Evolutionary conservation across 768 basidiomycete genomes (phyloP), one percentile per base, ranked within the genome.

Genomic region (Tephrocybe rancida): DNA sequence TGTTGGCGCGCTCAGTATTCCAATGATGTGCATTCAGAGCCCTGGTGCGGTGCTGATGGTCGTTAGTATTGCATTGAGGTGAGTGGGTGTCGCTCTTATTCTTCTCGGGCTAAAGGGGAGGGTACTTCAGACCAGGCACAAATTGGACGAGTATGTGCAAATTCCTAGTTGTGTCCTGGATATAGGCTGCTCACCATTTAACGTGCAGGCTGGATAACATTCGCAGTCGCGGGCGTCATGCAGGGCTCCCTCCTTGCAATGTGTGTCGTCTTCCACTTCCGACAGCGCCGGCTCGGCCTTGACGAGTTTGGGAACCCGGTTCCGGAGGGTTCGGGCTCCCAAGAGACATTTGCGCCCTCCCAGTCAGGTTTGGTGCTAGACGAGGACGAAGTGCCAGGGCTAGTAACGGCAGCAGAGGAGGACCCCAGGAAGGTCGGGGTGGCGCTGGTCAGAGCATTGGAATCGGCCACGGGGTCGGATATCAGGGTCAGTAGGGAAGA

Each of bases 21-120:
- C 90, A 1, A 98, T 93, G 85, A 98, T 99, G 96, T 72, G 84
- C 44, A 91, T 99, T 14, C 96, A 98, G 70, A 92, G 85, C 11
- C 95, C 95, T 3, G 95, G 95, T 3, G 88, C 90, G 1, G 73
- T 91, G 3, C 65, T 92, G n/a, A 95, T 98, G 87, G 88, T 92
- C 5, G 57, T 87, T 3, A 90, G 86, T 57, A 90, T 94, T 52
- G 90, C 87, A 6, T 70, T 91, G 22, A 74, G 85, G 82, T 86
- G 52, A 16, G 76, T 61, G 21, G 55, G n/a, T n/a, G n/a, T n/a
- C n/a, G n/a, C n/a, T n/a, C n/a, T n/a, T n/a, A n/a, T n/a, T n/a
- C n/a, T n/a, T n/a, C n/a, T n/a, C 29, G 29, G 38, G 44, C n/a
- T 19, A 25, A 44, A n/a, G n/a, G n/a, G n/a, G n/a, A n/a, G n/a